Base-by-base conservation (phyloP, 108 stramenopile species). In the Pelagomonas calceolata region DNA sequence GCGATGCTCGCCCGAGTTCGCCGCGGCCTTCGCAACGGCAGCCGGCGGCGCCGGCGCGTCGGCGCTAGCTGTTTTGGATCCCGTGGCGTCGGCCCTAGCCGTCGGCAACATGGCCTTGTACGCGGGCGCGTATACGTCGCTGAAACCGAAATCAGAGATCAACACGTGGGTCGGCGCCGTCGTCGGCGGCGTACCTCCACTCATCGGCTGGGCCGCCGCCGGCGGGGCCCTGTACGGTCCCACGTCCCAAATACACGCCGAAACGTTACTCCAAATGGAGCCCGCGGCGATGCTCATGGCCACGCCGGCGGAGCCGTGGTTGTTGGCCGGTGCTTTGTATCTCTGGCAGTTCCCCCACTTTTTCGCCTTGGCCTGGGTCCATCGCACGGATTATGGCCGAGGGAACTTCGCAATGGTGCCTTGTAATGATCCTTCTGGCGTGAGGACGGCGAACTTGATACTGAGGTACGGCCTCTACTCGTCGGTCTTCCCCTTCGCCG, bases 311-410 rank as follows among this genome's bases (percentile, higher is more conserved):
- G 82, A 81, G 5, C 75, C 78, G 33, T 35, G 74, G 46, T 63
- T 95, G n/a, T 78, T 98, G 37, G 94, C 92, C 44, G 74, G 83
- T 0, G 88, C 90, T 18, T 81, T 98, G 39, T 97, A 92, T 74
- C 76, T 96, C 33, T 99, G 98, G 98, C 98, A 99, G 79, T 93
- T 99, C 73, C 96, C 96, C 35, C 98, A 99, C 79, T 99, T 99
- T 76, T 98, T 96, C 78, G 95, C 98, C 0, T 85, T 99, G 17
- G 83, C 87, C 66, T 99, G 91, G 86, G 90, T 97, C 89, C 88
- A 97, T 81, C 82, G 94, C 16, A 70, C 73, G 33, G 85, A 86
- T 86, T 89, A 87, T 71, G 73, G 85, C 76, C 82, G 83, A 73
- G 75, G 89, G 72, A 73, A 87, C 72, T 85, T 87, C 66, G 32